Conservation (phyloP, 2,329 filamentous ascomycete species). For the Passalora sequoiae region DNA sequence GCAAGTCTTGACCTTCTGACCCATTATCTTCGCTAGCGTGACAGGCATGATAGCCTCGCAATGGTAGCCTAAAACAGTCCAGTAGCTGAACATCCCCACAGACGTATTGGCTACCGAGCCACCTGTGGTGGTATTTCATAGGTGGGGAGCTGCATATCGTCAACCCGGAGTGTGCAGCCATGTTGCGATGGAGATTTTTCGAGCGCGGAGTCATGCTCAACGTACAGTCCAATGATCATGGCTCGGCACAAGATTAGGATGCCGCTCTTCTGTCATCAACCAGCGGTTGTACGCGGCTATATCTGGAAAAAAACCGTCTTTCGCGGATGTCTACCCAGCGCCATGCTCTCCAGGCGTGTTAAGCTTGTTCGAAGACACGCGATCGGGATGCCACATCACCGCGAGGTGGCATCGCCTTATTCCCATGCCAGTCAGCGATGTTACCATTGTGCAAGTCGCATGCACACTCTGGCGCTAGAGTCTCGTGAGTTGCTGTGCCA, state of each 20-base stretch:
- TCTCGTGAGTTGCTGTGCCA: neutral
- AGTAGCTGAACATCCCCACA: neutral
- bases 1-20: neutral
- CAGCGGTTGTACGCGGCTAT: neutral
- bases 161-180: no score
- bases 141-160: neutral
- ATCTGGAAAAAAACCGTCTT: no score
- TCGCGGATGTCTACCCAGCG: no score
- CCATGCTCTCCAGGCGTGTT: no score
- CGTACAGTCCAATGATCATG: no score
- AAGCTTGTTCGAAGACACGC: no score
- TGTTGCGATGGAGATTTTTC: no score
- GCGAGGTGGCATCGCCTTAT: neutral
- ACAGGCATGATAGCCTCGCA: conserved; percentile 2
- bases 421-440: neutral
- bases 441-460: no score
- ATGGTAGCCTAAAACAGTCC: neutral
- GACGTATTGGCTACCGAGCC: neutral
- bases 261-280: no score
- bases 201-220: no score
- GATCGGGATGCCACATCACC: no score
- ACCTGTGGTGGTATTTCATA: neutral
- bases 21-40: neutral
- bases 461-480: neutral
- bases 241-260: no score